Evolutionary conservation across 345 rosid genomes (phyloP), one percentile per base, ranked within the genome.

Genomic region (Brassica rapa): DNA sequence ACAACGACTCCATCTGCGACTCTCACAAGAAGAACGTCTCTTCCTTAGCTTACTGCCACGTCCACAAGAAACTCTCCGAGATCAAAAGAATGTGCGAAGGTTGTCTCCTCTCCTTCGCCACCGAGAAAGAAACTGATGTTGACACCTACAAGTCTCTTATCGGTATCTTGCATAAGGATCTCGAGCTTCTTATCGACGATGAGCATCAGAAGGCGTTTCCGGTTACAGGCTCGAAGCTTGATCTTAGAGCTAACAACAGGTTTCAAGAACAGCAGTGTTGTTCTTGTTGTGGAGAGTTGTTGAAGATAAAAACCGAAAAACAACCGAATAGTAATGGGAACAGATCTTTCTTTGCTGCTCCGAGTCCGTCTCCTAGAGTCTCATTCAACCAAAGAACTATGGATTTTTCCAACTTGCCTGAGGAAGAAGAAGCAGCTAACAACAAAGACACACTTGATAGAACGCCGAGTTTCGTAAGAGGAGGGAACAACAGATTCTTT

Each of bases 51-150:
- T 96, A 85, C 79, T 96, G 99, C 70, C 97, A 90, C 61, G 80
- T 82, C 56, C 99, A 96, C 85, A 90, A 86, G 85, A 90, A 88
- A 81, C 92, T 96, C 78, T 91, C 97, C 5, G 88, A 96, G 77
- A 88, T 91, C 14, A 86, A 84, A 78, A 80, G 82, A 56, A 86
- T 93, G 98, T 93, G 99, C 43, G 99, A 96, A 69, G 87, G 84
- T 8, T 96, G 99, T 73, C 97, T 96, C 74, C 97, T 93, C 49
- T 96, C 98, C 0, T 96, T 93, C 16, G 97, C 99, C 0, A 87
- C 98, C 0, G 87, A 86, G 78, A 96, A 84, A 81, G 92, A 91
- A 83, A 85, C 97, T 0, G 97, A 88, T 46, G 86, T 90, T n/a
- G 91, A 90, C 46, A 87, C 92, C 8, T 93, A 90, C 77, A 96